A percentile compares a stretch with the other conserved stretches of the same genome.
phyloP scores from a whole-genome alignment of 140 eudicot species.

The Senecio squalidus region DNA sequence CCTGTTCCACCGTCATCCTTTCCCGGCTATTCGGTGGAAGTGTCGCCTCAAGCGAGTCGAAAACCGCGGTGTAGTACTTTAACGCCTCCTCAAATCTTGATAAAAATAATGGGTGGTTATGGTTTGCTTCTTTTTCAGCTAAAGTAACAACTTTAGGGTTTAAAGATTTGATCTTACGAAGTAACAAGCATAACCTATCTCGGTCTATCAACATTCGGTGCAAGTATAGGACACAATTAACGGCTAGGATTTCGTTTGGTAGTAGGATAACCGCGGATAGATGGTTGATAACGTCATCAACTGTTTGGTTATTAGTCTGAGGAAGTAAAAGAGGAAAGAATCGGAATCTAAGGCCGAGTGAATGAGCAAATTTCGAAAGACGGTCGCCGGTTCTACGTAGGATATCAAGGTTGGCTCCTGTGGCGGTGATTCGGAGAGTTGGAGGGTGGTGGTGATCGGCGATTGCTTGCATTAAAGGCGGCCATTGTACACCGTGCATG shows the following conservation, averaged over 20 bases:
- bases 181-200: conserved; percentile 34
- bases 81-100: conserved; percentile 65
- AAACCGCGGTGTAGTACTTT: conserved; percentile 62
- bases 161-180: conserved; percentile 49
- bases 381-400: conserved; percentile 73
- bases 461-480: conserved; percentile 84
- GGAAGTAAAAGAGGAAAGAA: conserved; percentile 51
- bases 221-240: conserved; percentile 61
- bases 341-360: conserved; percentile 59
- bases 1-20: conserved; percentile 59
- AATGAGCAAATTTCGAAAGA: conserved; percentile 62
- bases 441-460: conserved; percentile 55
- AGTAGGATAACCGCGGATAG: conserved; percentile 23
- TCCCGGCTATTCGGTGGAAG: conserved; percentile 77
- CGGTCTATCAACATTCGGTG: conserved; percentile 61
- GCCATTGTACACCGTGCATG: conserved; percentile 98
- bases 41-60: conserved; percentile 82
- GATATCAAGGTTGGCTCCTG: conserved; percentile 42
- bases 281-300: conserved; percentile 28
- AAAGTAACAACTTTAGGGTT: conserved; percentile 65
- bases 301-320: conserved; percentile 6
- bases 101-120: conserved; percentile 54
- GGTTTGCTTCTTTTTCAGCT: conserved; percentile 77
- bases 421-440: conserved; percentile 63
- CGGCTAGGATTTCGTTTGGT: conserved; percentile 66